Base-by-base conservation (phyloP, 129 eudicot genomes). In the Lactuca saligna region DNA sequence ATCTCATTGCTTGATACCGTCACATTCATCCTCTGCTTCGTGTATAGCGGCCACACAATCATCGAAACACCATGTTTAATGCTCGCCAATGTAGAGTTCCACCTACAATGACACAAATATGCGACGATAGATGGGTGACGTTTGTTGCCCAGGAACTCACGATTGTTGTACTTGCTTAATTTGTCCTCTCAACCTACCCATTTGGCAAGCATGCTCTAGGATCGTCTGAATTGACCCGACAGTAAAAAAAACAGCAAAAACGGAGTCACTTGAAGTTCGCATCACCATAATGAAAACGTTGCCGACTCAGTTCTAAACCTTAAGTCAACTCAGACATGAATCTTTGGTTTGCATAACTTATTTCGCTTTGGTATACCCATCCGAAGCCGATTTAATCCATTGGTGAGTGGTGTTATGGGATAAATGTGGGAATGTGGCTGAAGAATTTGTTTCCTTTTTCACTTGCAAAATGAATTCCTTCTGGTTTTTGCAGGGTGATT, bases 21-120 rank as follows among this genome's bases (percentile, higher is more conserved):
- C 3, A 87, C 95, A 51, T 84, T 87, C 84, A 80, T 74, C 75
- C 78, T 74, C 54, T 87, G 95, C 73, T 87, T 90, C 4, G 90
- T 82, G 20, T 82, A 87, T 38, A 84, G 17, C 17, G 90, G 95
- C 87, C 85, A 82, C 11, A 77, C 86, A 17, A 84, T 76, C 56
- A 87, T 79, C 5, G 90, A 90, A 73, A 87, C 90, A 3, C 95
- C 95, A 11, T 74, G 31, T 16, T 31, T 67, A 12, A 87, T 14
- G 15, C 87, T 76, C 29, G 2, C 29, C 29, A 83, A 3, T 1
- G 77, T 61, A 17, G 88, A 86, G 68, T 87, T 87, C 94, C 94
- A 87, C 38, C 93, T 89, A 4, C 89, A 81, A 59, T 83, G 87
- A 1, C 87, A 81, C 82, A 87, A 38, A 34, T 83, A 87, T 0